Evolutionary conservation across 1,139 yeast species (phyloP).

Genomic region (Blastobotrys illinoisensis): DNA sequence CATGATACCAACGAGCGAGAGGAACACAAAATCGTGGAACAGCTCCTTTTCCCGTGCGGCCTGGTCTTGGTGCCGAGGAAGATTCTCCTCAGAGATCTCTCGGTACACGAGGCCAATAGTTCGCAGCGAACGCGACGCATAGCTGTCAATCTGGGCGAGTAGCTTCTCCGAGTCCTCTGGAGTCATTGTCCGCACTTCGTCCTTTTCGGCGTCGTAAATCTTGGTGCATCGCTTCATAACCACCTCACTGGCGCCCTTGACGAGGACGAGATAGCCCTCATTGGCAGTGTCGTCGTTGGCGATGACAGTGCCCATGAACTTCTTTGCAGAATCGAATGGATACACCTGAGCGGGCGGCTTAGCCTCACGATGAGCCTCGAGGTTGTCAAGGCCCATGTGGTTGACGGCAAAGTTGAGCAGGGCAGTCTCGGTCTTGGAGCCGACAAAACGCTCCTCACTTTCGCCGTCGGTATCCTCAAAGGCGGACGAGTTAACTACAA

Average conservation of each 20-base stretch:
- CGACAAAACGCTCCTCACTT: conserved; percentile 52
- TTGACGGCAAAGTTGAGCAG: conserved; percentile 62
- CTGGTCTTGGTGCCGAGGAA: conserved; percentile 22
- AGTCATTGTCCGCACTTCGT: conserved; percentile 32
- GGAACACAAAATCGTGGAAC: conserved; percentile 27
- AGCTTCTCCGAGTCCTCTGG: conserved; percentile 32
- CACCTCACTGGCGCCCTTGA: conserved; percentile 95
- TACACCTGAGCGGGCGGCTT: conserved; percentile 58
- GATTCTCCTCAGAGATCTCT: conserved; percentile 43
- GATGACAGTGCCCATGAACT: conserved; percentile 84
- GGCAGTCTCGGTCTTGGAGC: conserved; percentile 94
- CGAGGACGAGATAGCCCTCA: conserved; percentile 51
- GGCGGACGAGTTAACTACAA: conserved; percentile 79
- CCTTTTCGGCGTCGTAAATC: conserved; percentile 24
- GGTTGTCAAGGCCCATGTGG: conserved; percentile 44
- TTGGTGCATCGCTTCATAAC: conserved; percentile 53
- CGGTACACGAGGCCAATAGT: conserved; percentile 80
- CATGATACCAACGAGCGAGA: conserved; percentile 83
- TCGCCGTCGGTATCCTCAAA: conserved; percentile 52
- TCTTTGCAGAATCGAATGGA: conserved; percentile 89
- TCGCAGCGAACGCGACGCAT: conserved; percentile 74
- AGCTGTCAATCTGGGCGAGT: conserved; percentile 48
- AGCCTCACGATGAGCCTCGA: conserved; percentile 37
- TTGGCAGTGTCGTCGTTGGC: conserved; percentile 23
- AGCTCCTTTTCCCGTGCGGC: conserved; percentile 19